phyloP scores from a whole-genome alignment of 2,329 filamentous ascomycete species.

The Clonostachys chloroleuca region DNA sequence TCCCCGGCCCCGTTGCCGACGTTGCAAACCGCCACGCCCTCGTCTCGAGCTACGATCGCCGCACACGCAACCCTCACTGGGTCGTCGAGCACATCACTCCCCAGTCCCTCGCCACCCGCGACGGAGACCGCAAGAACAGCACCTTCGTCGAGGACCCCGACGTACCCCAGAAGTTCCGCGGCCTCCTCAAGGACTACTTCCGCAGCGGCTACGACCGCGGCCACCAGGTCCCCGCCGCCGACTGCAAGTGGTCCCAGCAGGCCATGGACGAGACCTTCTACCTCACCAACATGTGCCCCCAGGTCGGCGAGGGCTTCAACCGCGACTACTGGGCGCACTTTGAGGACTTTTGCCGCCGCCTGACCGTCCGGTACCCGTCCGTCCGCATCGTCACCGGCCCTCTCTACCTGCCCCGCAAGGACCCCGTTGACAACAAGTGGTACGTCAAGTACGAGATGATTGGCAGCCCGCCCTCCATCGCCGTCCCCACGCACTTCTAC shows the following conservation, averaged over 20 bases:
- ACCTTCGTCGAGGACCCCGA: constrained; percentile 75
- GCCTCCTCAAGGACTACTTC: constrained; percentile 88
- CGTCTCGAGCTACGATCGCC: constrained; percentile 85
- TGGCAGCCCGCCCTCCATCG: constrained; percentile 86
- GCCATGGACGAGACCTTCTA: constrained; percentile 96
- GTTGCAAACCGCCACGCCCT: constrained; percentile 72
- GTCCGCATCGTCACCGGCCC: constrained; percentile 93
- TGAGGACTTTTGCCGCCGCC: constrained; percentile 88
- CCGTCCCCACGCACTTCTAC: constrained; percentile 98
- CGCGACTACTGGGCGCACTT: constrained; percentile 99
- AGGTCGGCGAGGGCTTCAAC: constrained; percentile 98
- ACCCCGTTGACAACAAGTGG: constrained; percentile 86
- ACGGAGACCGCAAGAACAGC: constrained; percentile 81
- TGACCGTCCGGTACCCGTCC: constrained; percentile 76
- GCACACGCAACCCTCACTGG: constrained; percentile 89
- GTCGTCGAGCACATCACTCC: constrained; percentile 95
- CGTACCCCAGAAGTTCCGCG: constrained; percentile 84
- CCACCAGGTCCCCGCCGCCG: constrained; percentile 94
- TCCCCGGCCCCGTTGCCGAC: constrained; percentile 86
- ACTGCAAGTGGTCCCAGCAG: constrained; percentile 89
- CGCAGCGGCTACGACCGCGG: constrained; percentile 92
- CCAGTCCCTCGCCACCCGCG: constrained; percentile 67
- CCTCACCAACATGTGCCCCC: constrained; percentile 95
- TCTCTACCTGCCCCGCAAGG: constrained; percentile 82
- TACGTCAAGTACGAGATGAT: constrained; percentile 94